Conservation (phyloP, 345 rosid genomes). For the Mangifera indica region DNA sequence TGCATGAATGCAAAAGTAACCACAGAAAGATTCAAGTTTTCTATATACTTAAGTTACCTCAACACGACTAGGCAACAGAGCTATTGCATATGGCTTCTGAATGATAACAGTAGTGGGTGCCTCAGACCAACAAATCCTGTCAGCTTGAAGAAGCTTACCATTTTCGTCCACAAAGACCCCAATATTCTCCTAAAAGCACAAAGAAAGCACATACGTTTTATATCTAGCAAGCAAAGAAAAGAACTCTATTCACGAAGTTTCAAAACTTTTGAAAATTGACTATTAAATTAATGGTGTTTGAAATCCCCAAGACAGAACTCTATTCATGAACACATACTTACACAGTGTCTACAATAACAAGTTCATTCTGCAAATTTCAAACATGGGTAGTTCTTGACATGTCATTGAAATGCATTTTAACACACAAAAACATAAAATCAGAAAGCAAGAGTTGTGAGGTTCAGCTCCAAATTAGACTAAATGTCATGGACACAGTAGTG, state of each 20-base stretch:
- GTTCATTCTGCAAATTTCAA: too few species aligned
- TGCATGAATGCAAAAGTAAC: too few species aligned
- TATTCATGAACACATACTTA: neutral
- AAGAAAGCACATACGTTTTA: constrained; percentile 8
- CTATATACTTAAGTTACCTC: constrained; percentile 54
- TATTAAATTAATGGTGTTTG: neutral
- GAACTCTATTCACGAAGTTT: neutral
- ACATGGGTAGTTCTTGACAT: too few species aligned
- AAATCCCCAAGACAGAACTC: neutral
- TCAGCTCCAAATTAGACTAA: neutral
- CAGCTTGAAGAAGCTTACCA: constrained; percentile 91
- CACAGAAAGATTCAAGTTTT: neutral
- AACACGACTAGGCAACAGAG: constrained; percentile 79
- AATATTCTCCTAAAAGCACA: constrained; percentile 72
- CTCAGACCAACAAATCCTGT: constrained; percentile 96
- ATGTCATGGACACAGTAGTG: neutral
- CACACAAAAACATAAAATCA: neutral
- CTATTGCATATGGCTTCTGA: constrained; percentile 86
- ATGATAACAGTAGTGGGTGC: constrained; percentile 78
- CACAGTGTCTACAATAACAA: too few species aligned
- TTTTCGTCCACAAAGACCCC: constrained; percentile 98
- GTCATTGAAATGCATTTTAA: neutral
- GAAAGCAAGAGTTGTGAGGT: neutral
- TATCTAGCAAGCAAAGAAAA: constrained; percentile 8
- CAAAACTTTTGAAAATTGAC: neutral